Conservation (phyloP, 1,284 basidiomycete genomes). For the Binderoboletus segoi region DNA sequence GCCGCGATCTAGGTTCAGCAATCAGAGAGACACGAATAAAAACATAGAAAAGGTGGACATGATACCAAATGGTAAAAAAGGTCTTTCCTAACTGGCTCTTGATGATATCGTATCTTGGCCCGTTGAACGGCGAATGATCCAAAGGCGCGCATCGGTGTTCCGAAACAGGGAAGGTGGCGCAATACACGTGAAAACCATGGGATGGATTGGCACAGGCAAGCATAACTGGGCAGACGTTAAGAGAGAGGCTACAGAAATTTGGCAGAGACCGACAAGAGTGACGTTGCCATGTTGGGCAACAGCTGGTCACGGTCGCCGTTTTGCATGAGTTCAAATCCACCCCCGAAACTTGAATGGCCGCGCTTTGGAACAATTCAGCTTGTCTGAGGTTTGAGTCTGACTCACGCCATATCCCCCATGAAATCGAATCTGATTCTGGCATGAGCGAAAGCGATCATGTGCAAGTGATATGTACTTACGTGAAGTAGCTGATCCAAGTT, state of each 20-base stretch:
- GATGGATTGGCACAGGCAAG: conserved; percentile 24
- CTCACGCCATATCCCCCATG: conserved; percentile 34
- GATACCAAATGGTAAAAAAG: conserved; percentile 43
- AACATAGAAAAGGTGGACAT: background rate
- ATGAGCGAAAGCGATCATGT: conserved; percentile 1
- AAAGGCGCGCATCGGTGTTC: conserved; percentile 23
- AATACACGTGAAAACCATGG: conserved; percentile 37
- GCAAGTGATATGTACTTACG: conserved; percentile 9
- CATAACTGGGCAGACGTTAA: conserved; percentile 18
- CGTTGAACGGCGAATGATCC: conserved; percentile 27
- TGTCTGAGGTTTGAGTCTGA: background rate
- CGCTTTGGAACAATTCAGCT: background rate
- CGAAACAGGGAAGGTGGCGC: conserved; percentile 26
- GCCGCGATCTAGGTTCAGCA: conserved; percentile 19
- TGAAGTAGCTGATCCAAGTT: conserved; percentile 24
- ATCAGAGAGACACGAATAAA: conserved; percentile 1
- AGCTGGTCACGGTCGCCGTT: conserved; percentile 14
- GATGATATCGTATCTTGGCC: conserved; percentile 21
- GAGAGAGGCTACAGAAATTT: background rate
- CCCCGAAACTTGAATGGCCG: conserved; percentile 27
- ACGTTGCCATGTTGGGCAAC: conserved; percentile 19
- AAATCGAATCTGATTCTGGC: conserved; percentile 24
- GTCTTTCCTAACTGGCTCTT: conserved; percentile 37
- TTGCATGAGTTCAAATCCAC: conserved; percentile 28
- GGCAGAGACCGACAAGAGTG: conserved; percentile 24